Conservation (phyloP, 805 yeast species). For the Candida mattraensis region DNA sequence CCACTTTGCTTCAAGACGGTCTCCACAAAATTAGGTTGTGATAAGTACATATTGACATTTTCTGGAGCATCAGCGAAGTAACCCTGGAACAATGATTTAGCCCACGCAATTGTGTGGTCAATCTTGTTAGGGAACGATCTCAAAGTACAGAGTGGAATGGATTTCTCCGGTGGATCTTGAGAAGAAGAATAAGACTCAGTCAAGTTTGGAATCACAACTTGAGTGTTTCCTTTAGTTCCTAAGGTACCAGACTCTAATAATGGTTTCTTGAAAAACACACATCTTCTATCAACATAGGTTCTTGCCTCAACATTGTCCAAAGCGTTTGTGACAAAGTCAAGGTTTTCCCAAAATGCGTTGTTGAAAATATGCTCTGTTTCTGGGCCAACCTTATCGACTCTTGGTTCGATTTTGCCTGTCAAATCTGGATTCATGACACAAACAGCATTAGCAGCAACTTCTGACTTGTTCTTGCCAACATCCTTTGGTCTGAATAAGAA, state of each 20-base stretch:
- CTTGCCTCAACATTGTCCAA: slow-evolving; percentile 97
- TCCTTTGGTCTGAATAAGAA: slow-evolving; percentile 92
- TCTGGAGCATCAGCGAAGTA: slow-evolving; percentile 89
- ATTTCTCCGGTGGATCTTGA: slow-evolving; percentile 97
- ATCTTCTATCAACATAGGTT: slow-evolving; percentile 95
- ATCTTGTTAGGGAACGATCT: slow-evolving; percentile 97
- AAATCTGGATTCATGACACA: slow-evolving; percentile 82
- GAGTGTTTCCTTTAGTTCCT: slow-evolving; percentile 98
- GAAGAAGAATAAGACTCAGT: slow-evolving; percentile 96
- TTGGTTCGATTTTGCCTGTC: slow-evolving; percentile 70
- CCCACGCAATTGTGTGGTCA: slow-evolving; percentile 99
- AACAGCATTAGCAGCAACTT: slow-evolving; percentile 86
- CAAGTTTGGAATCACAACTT: slow-evolving; percentile 88
- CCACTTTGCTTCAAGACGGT: slow-evolving; percentile 87
- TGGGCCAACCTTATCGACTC: slow-evolving; percentile 85
- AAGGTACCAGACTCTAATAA: slow-evolving; percentile 94
- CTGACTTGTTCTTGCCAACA: slow-evolving; percentile 89
- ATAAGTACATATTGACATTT: slow-evolving; percentile 84
- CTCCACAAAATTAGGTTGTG: slow-evolving; percentile 92
- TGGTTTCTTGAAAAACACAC: slow-evolving; percentile 89
- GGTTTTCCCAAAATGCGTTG: slow-evolving; percentile 77
- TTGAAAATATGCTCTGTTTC: slow-evolving; percentile 88
- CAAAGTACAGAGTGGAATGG: slow-evolving; percentile 95
- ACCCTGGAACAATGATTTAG: slow-evolving; percentile 91
- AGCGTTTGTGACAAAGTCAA: slow-evolving; percentile 94